A percentile compares a stretch with the other conserved stretches of the same genome.
Evolutionary conservation across 78 protist species (phyloP).

Genomic region (Dictyostelium firmibasis): DNA sequence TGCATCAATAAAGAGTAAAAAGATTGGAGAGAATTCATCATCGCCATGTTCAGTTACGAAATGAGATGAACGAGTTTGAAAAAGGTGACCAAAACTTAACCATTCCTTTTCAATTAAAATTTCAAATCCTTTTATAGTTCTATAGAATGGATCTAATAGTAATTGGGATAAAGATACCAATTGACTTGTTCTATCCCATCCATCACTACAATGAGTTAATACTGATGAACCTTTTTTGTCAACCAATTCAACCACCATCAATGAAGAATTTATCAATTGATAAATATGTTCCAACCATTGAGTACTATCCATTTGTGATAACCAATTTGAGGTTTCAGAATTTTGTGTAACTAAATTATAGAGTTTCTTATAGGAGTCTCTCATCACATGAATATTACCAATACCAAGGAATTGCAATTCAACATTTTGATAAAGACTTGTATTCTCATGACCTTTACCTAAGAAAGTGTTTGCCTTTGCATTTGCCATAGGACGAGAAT

Average conservation of each 20-base stretch:
- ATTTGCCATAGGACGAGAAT: conserved; percentile 90
- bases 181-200: conserved; percentile 99
- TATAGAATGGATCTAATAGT: conserved; percentile 92
- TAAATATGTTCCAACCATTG: conserved; percentile 81
- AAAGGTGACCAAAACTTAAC: conserved; percentile 95
- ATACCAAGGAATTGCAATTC: conserved; percentile 74
- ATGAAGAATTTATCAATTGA: conserved; percentile 54
- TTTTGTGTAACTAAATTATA: neutral
- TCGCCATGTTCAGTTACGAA: neutral
- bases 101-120: conserved; percentile 97
- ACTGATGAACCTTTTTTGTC: conserved; percentile 79
- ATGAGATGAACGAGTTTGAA: conserved; percentile 82
- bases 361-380: conserved; percentile 67
- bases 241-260: conserved; percentile 71
- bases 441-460: conserved; percentile 91
- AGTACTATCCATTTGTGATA: conserved; percentile 68
- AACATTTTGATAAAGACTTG: conserved; percentile 75
- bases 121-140: conserved; percentile 92
- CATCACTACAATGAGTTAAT: conserved; percentile 82
- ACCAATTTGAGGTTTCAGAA: conserved; percentile 55
- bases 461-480: conserved; percentile 86
- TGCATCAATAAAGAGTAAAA: conserved; percentile 75
- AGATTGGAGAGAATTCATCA: conserved; percentile 77
- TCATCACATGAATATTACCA: conserved; percentile 93
- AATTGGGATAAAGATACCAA: conserved; percentile 83